phyloP scores from a whole-genome alignment of 2,329 filamentous ascomycete species.

The Mycocentrospora acerina region DNA sequence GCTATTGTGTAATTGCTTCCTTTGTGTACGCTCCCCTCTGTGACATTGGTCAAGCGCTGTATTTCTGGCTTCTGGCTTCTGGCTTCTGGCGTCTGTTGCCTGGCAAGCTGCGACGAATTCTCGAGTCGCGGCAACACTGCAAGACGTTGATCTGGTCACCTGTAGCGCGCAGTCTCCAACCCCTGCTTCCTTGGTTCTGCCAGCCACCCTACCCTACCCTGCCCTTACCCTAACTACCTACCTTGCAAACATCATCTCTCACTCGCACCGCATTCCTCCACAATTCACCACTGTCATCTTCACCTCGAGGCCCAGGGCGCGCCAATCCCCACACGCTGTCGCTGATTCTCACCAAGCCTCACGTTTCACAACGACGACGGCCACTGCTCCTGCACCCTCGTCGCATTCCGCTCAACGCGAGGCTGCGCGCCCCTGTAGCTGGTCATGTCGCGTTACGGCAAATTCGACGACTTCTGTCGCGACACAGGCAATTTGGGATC shows the following conservation, averaged over 20 bases:
- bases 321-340: conserved; percentile 7
- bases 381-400: conserved; percentile 16
- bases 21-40: too few relatives aligned
- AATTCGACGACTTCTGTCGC: conserved; percentile 51
- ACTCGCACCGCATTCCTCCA: conserved; percentile 7
- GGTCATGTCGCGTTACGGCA: conserved; percentile 40
- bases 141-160: too few relatives aligned
- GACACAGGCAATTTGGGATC: conserved; percentile 47
- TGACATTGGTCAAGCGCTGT: too few relatives aligned
- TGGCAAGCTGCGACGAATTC: too few relatives aligned
- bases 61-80: too few relatives aligned
- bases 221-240: too few relatives aligned
- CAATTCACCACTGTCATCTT: conserved; percentile 9
- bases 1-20: too few relatives aligned
- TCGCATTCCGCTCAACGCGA: conserved; percentile 11
- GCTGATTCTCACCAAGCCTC: conserved; percentile 1
- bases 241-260: conserved; percentile 20
- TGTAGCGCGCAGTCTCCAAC: conserved; percentile 11
- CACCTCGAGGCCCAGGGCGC: conserved; percentile 11
- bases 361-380: conserved; percentile 5
- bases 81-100: too few relatives aligned
- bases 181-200: conserved; percentile 19
- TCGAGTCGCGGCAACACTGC: too few relatives aligned
- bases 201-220: too few relatives aligned
- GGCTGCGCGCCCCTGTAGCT: conserved; percentile 28